Percentiles rank a stretch among this genome's conserved stretches.
Evolutionary conservation across 352 stramenopile species (phyloP).

Genomic region (Thalassiosira ordinaria): DNA sequence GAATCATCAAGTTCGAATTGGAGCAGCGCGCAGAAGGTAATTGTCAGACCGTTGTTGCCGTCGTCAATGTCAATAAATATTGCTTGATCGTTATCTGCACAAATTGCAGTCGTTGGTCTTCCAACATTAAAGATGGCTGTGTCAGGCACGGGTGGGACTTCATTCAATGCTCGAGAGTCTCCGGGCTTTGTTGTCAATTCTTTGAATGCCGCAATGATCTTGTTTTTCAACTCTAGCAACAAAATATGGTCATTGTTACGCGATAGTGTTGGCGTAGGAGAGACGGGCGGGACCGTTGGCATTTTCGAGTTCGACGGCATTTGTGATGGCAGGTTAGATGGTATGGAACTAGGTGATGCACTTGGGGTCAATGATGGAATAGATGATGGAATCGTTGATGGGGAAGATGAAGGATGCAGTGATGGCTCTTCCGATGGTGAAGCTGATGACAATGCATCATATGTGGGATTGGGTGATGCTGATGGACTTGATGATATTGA

Average conservation of each 20-base stretch:
- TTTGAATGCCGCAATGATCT: conserved; percentile 30
- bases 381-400: background rate
- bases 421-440: no score
- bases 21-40: conserved; percentile 50
- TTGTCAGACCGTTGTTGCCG: background rate
- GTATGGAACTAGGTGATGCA: background rate
- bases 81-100: conserved; percentile 38
- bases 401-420: background rate
- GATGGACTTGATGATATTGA: no score
- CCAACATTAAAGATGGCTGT: conserved; percentile 17
- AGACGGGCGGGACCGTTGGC: background rate
- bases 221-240: conserved; percentile 21
- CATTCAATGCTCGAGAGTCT: background rate
- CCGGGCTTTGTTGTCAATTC: conserved; percentile 23
- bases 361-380: background rate
- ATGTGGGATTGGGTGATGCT: background rate
- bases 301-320: background rate
- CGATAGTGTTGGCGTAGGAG: background rate
- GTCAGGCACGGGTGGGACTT: conserved; percentile 28
- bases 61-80: conserved; percentile 45
- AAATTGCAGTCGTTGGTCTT: conserved; percentile 12
- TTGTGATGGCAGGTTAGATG: background rate
- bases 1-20: conserved; percentile 29
- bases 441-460: no score
- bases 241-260: conserved; percentile 24